phyloP scores from a whole-genome alignment of 495 filamentous ascomycete species.

The Aspergillus biplanus region DNA sequence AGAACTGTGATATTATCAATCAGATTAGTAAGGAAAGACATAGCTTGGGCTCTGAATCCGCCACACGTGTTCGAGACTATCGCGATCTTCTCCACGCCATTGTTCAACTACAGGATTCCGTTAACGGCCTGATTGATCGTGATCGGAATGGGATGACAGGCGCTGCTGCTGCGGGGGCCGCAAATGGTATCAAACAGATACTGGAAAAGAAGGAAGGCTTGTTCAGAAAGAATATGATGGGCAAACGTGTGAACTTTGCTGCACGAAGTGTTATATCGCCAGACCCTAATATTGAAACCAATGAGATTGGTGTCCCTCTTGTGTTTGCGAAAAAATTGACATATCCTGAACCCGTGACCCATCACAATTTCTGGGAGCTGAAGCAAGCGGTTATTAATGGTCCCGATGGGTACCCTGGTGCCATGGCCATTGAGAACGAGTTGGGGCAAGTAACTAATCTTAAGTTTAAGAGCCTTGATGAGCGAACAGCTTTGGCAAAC shows the following conservation, averaged over 20 bases:
- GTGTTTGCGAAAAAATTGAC: constrained; percentile 97
- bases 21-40: constrained; percentile 76
- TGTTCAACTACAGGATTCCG: constrained; percentile 80
- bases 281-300: constrained; percentile 97
- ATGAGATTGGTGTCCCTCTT: constrained; percentile 95
- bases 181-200: constrained; percentile 89
- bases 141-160: constrained; percentile 82
- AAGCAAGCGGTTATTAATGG: constrained; percentile 97
- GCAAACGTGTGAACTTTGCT: constrained; percentile 98
- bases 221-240: constrained; percentile 99
- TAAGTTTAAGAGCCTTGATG: constrained; percentile 80
- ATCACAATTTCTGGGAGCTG: constrained; percentile 93
- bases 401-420: constrained; percentile 90
- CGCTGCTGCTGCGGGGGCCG: constrained; percentile 49
- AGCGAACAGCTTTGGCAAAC: constrained; percentile 84
- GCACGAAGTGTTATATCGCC: constrained; percentile 98
- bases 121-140: constrained; percentile 88
- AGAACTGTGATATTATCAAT: constrained; percentile 67
- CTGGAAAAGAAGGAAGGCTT: constrained; percentile 99
- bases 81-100: constrained; percentile 71
- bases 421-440: constrained; percentile 92
- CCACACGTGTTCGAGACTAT: constrained; percentile 53
- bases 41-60: constrained; percentile 45
- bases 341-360: constrained; percentile 95
- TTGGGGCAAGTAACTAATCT: constrained; percentile 89